phyloP scores from a whole-genome alignment of 2,329 filamentous ascomycete species.

The Incumbomyces delicatus region DNA sequence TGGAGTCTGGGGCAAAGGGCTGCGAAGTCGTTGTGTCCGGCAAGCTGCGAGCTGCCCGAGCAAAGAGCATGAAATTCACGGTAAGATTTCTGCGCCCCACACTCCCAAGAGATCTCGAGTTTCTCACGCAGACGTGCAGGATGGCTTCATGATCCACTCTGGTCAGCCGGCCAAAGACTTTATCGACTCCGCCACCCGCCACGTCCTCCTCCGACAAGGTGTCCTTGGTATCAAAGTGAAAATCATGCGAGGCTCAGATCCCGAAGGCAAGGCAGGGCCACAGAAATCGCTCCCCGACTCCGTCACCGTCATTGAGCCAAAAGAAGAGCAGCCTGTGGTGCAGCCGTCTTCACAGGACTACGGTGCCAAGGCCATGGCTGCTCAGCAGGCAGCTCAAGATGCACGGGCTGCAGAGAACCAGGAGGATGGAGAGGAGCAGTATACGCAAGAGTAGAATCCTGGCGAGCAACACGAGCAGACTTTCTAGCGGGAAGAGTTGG shows the following conservation, averaged over 20 bases:
- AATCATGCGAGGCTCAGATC: slow-evolving; percentile 99
- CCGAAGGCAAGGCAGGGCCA: slow-evolving; percentile 96
- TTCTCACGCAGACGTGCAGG: slow-evolving; percentile 32
- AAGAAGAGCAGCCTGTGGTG: slow-evolving; percentile 93
- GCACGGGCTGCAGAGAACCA: slow-evolving; percentile 48
- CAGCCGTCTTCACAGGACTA: slow-evolving; percentile 98
- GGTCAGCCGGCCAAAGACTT: slow-evolving; percentile 99
- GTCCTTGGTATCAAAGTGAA: slow-evolving; percentile 99
- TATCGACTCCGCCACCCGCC: slow-evolving; percentile 95
- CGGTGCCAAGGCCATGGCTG: slow-evolving; percentile 75
- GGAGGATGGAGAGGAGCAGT: slow-evolving; percentile 29
- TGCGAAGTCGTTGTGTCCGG: slow-evolving; percentile 99
- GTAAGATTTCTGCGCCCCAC: slow-evolving; percentile 38
- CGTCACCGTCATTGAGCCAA: slow-evolving; percentile 99
- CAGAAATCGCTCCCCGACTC: slow-evolving; percentile 96
- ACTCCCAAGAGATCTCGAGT: not conserved
- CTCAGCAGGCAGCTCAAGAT: slow-evolving; percentile 46
- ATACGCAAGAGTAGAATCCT: slow-evolving; percentile 36
- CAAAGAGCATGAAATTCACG: slow-evolving; percentile 99
- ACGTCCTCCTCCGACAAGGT: slow-evolving; percentile 99
- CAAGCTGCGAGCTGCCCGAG: slow-evolving; percentile 97
- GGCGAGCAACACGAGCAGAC: not conserved
- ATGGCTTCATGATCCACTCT: slow-evolving; percentile 99
- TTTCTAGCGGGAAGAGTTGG: not conserved
- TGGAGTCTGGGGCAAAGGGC: slow-evolving; percentile 99